phyloP scores from a whole-genome alignment of 2,329 filamentous ascomycete species.

The Trichoderma aggressivum region DNA sequence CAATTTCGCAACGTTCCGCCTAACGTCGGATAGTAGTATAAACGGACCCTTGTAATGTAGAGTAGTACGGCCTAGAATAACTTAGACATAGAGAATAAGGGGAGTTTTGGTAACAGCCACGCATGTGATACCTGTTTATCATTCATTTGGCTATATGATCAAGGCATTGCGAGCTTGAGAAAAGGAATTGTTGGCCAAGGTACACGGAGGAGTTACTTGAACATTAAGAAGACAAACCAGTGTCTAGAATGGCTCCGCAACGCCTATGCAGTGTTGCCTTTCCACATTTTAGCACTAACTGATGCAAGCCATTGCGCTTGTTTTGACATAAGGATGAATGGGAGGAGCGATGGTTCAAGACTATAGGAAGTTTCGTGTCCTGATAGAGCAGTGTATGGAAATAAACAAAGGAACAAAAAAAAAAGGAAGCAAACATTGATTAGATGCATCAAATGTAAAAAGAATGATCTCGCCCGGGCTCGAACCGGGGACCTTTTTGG shows the following conservation, averaged over 20 bases:
- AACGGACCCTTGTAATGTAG: background rate
- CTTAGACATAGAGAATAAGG: background rate
- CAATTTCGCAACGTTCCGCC: background rate
- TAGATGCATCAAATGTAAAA: background rate
- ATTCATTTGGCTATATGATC: background rate
- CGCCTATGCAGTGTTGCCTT: background rate
- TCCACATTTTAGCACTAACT: background rate
- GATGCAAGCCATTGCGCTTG: background rate
- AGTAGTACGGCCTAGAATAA: background rate
- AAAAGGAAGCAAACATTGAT: background rate
- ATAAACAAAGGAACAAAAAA: background rate
- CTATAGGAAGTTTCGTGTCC: background rate
- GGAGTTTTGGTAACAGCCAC: background rate
- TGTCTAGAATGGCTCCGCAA: background rate
- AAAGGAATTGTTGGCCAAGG: background rate
- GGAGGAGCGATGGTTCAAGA: background rate
- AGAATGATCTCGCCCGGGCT: slow-evolving; percentile 19
- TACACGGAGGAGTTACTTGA: background rate
- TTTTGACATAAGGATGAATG: background rate
- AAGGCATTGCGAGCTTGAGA: background rate
- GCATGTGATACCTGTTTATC: background rate
- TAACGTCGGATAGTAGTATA: background rate
- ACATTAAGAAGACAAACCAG: background rate
- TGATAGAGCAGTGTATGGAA: background rate
- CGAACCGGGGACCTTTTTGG: slow-evolving; percentile 22